Evolutionary conservation across 306 rosid species (phyloP).

Genomic region (Hippophae rhamnoides): DNA sequence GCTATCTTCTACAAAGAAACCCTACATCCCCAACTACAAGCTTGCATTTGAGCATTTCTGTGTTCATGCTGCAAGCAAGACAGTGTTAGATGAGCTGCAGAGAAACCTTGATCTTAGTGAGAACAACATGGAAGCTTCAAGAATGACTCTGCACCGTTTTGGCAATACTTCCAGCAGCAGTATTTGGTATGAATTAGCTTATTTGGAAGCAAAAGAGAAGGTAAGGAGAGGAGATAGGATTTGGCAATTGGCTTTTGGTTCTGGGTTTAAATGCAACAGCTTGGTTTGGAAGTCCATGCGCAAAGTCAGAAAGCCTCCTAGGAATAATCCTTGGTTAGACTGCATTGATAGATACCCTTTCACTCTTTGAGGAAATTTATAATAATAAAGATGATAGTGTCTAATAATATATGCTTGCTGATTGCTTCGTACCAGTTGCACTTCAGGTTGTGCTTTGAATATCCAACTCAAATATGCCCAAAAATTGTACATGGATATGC

Average conservation of each 20-base stretch:
- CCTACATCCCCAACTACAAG: constrained; percentile 90
- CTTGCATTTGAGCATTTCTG: constrained; percentile 92
- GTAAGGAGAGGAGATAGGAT: constrained; percentile 74
- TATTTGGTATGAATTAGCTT: constrained; percentile 89
- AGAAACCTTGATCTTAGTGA: constrained; percentile 77
- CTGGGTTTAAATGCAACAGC: constrained; percentile 94
- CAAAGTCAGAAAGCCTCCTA: constrained; percentile 41
- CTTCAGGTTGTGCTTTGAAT: too few species aligned
- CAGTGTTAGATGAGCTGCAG: constrained; percentile 73
- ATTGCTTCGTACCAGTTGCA: too few species aligned
- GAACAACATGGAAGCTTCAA: constrained; percentile 73
- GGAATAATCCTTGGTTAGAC: constrained; percentile 74
- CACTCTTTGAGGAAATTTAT: not conserved
- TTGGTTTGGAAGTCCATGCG: constrained; percentile 72
- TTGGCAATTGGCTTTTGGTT: constrained; percentile 92
- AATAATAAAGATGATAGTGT: not conserved
- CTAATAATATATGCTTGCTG: not conserved
- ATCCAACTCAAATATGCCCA: too few species aligned
- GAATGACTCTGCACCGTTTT: constrained; percentile 79
- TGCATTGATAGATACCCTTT: constrained; percentile 58
- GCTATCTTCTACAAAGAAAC: constrained; percentile 35
- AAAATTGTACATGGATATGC: too few species aligned
- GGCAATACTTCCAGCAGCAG: constrained; percentile 97
- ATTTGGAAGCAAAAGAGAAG: constrained; percentile 78
- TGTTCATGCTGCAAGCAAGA: constrained; percentile 76